Evolutionary conservation across 306 rosid species (phyloP).

Genomic region (Elaeagnus macrophylla): DNA sequence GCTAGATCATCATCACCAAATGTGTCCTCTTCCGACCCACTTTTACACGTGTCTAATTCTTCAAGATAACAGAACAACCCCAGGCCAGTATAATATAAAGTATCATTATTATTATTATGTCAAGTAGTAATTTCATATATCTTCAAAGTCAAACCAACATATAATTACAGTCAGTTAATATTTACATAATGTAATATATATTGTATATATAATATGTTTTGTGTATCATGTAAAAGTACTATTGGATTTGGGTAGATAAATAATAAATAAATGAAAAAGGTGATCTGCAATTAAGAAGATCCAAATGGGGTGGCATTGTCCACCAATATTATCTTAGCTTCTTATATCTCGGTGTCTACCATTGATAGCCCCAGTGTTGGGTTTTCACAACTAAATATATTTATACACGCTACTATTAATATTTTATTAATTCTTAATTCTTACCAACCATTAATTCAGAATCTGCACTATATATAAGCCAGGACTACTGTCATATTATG

Average conservation of each 20-base stretch:
- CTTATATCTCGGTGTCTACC: constrained; percentile 53
- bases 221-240: background rate
- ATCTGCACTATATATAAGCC: no score
- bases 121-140: no score
- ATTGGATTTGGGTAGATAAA: background rate
- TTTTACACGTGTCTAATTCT: constrained; percentile 50
- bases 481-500: no score
- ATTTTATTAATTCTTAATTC: no score
- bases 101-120: background rate
- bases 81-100: constrained; percentile 5
- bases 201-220: background rate
- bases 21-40: constrained; percentile 46
- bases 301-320: constrained; percentile 59
- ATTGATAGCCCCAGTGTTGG: no score
- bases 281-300: constrained; percentile 18
- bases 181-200: background rate
- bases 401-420: no score
- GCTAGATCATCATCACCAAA: constrained; percentile 39
- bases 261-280: constrained; percentile 16
- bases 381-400: no score
- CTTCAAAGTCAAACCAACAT: constrained; percentile 14
- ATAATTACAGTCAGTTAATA: constrained; percentile 18
- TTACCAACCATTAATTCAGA: no score
- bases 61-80: constrained; percentile 24
- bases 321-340: constrained; percentile 40